These are phyloP conservation scores for Rhododendron simsii DNA, from an alignment of 148 eudicot species.

Conservation along the genomic window DNA sequence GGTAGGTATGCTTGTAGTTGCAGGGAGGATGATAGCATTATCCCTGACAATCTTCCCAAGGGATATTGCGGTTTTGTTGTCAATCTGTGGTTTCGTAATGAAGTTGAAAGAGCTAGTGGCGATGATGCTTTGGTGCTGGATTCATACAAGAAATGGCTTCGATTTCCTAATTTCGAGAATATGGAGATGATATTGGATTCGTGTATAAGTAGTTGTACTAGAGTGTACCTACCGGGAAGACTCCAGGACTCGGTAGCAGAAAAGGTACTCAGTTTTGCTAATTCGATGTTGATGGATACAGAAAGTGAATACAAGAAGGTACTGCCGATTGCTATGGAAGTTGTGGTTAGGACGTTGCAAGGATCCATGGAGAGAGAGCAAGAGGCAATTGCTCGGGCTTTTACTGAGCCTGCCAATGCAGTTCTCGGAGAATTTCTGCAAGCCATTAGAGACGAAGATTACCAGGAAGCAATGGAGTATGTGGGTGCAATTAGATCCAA, in stretches of 20 bases:
- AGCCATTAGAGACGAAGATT: background rate
- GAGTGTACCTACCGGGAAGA: background rate
- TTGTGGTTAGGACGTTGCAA: background rate
- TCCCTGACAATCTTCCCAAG: background rate
- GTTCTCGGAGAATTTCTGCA: background rate
- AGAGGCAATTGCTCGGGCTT: background rate
- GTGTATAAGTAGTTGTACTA: background rate
- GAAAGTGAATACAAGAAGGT: background rate
- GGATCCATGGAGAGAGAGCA: background rate
- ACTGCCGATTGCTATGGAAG: background rate
- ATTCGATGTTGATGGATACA: background rate
- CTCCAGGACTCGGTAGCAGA: background rate
- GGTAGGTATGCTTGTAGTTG: background rate
- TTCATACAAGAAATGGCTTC: background rate
- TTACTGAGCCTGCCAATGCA: background rate
- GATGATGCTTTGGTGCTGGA: background rate
- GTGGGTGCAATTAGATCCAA: no score
- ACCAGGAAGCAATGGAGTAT: background rate
- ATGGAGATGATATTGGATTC: background rate
- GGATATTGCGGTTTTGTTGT: background rate
- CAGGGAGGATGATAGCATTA: background rate
- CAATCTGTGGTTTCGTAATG: background rate
- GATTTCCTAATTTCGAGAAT: no score
- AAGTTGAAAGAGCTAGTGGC: background rate
- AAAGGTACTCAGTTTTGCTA: background rate